Conservation (phyloP, 345 rosid genomes). For the Trapa bicornis region DNA sequence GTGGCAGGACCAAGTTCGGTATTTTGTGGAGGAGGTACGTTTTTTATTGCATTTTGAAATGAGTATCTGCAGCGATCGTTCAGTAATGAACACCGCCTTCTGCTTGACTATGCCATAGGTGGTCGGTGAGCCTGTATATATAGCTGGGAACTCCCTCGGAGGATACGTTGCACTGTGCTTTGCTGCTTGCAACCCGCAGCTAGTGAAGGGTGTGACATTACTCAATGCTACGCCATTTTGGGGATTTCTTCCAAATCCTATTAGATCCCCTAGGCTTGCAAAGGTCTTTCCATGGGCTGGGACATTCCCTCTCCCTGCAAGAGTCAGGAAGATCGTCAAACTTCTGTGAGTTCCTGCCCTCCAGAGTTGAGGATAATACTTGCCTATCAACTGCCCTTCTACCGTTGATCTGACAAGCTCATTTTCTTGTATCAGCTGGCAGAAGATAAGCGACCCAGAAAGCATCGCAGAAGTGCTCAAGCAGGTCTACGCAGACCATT, state of each 20-base stretch:
- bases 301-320: conserved; percentile 76
- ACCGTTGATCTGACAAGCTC: neutral
- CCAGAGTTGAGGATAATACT: neutral
- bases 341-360: conserved; percentile 41
- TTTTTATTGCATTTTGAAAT: neutral
- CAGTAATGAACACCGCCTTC: neutral
- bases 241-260: conserved; percentile 89
- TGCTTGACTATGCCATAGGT: conserved; percentile 28
- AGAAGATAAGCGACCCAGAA: conserved; percentile 77
- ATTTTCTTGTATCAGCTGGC: conserved; percentile 43
- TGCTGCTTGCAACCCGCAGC: conserved; percentile 71
- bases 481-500: conserved; percentile 86
- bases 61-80: neutral
- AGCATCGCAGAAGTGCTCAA: conserved; percentile 72
- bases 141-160: conserved; percentile 92
- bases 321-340: conserved; percentile 61
- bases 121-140: conserved; percentile 78
- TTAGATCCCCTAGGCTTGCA: conserved; percentile 58
- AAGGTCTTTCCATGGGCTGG: conserved; percentile 79
- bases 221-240: conserved; percentile 97
- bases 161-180: conserved; percentile 78
- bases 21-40: conserved; percentile 66
- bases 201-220: conserved; percentile 82
- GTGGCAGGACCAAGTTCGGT: conserved; percentile 73
- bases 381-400: neutral